Conservation (phyloP, 2,329 filamentous ascomycete species). For the Pestalotiopsis sp. region DNA sequence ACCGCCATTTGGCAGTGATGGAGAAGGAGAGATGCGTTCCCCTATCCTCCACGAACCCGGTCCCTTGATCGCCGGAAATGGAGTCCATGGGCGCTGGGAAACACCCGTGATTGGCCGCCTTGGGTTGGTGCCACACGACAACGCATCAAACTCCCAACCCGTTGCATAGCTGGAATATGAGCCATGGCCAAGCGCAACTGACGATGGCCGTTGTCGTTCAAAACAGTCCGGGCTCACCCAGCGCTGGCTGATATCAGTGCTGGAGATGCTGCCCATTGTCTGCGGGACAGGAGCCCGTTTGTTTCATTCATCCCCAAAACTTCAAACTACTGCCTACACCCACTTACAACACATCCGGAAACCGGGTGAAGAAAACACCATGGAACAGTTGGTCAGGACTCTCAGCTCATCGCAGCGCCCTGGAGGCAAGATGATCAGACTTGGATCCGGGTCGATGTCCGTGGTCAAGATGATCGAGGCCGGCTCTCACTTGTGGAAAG, state of each 20-base stretch:
- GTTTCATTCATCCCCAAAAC: background rate
- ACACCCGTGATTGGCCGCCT: slow-evolving; percentile 1
- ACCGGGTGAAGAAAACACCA: background rate
- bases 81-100: background rate
- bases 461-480: slow-evolving; percentile 9
- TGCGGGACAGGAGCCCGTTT: background rate
- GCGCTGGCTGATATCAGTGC: background rate
- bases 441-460: background rate
- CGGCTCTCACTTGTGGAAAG: background rate
- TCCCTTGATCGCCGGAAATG: background rate
- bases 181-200: background rate
- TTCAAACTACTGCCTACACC: background rate
- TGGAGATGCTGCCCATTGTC: background rate
- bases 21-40: background rate
- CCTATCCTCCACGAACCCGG: background rate
- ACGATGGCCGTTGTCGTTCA: background rate
- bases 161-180: background rate
- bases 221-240: background rate
- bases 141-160: slow-evolving; percentile 2
- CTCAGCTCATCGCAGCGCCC: background rate
- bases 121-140: background rate
- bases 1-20: slow-evolving; percentile 5
- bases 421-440: background rate
- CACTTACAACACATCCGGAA: background rate
- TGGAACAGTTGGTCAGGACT: background rate